Evolutionary conservation across 768 basidiomycete species (phyloP).

Genomic region (Holtermannia corniformis): DNA sequence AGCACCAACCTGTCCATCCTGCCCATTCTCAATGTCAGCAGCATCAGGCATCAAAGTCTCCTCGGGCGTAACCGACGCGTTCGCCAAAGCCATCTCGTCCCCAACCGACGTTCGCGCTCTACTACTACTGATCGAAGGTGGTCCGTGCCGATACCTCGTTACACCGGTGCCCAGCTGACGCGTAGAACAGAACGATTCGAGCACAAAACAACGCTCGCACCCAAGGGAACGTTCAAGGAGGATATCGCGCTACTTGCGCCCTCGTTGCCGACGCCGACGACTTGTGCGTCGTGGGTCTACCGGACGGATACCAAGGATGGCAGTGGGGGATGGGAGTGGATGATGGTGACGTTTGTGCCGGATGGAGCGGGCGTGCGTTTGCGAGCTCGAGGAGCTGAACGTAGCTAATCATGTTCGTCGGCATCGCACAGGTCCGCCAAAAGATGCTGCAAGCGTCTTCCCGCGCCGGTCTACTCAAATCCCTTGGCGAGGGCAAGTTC

Average conservation of each 20-base stretch:
- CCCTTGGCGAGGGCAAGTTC: conserved; percentile 36
- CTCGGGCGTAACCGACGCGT: conserved; percentile 22
- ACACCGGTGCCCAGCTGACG: not conserved
- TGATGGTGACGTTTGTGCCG: conserved; percentile 40
- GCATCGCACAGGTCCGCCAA: conserved; percentile 25
- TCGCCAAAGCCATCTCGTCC: conserved; percentile 16
- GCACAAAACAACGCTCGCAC: conserved; percentile 20
- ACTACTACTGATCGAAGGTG: conserved; percentile 36
- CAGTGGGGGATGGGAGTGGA: conserved; percentile 32
- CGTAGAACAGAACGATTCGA: conserved; percentile 26
- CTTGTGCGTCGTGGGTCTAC: conserved; percentile 38
- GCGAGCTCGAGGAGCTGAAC: not conserved
- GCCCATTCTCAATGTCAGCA: conserved; percentile 33
- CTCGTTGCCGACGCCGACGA: conserved; percentile 29
- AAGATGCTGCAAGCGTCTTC: conserved; percentile 41
- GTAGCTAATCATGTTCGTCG: not conserved
- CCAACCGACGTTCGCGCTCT: conserved; percentile 29
- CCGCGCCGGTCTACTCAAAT: conserved; percentile 33
- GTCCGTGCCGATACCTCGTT: conserved; percentile 16
- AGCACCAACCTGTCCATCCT: too few species aligned
- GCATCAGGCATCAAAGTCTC: conserved; percentile 40
- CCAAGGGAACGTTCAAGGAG: conserved; percentile 24
- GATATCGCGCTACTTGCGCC: conserved; percentile 29
- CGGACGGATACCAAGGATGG: conserved; percentile 28
- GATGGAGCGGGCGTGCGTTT: conserved; percentile 35